These are phyloP conservation scores for Periconia sp. DNA, from an alignment of 2,329 filamentous ascomycete species.

Conservation along the genomic window DNA sequence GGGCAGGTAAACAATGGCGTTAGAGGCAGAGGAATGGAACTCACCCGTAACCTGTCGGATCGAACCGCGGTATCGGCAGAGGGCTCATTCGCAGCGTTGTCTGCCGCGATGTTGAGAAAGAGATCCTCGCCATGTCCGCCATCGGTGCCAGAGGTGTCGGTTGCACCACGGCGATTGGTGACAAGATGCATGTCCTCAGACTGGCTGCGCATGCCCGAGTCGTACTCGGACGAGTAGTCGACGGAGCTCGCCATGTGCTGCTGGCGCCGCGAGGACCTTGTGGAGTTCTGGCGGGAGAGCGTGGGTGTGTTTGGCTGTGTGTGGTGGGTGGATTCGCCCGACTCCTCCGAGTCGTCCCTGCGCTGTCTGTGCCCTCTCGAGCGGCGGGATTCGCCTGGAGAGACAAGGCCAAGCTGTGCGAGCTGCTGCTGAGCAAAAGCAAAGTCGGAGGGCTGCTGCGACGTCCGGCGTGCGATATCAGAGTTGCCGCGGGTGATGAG, in stretches of 20 bases:
- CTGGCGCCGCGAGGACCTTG: constrained; percentile 7
- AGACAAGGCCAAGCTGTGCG: constrained; percentile 26
- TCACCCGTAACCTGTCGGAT: constrained; percentile 40
- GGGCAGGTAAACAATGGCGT: no score
- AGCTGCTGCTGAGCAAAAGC: constrained; percentile 37
- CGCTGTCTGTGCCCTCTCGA: constrained; percentile 19
- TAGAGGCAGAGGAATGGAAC: constrained; percentile 8
- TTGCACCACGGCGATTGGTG: constrained; percentile 23
- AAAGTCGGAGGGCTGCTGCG: constrained; percentile 36
- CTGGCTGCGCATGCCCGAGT: constrained; percentile 34
- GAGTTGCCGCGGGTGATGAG: constrained; percentile 53
- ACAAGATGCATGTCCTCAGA: constrained; percentile 22
- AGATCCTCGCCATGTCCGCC: constrained; percentile 46
- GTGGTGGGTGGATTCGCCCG: constrained; percentile 22
- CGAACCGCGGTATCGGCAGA: constrained; percentile 32
- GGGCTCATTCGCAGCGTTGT: constrained; percentile 36
- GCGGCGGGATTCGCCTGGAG: constrained; percentile 20
- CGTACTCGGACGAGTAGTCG: constrained; percentile 39
- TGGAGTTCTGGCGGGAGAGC: constrained; percentile 19
- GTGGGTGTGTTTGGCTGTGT: constrained; percentile 17
- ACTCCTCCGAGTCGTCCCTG: constrained; percentile 21
- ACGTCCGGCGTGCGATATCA: constrained; percentile 38
- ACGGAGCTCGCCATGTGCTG: constrained; percentile 35
- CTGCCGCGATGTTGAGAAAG: constrained; percentile 51
- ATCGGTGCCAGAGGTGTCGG: constrained; percentile 23